phyloP scores from a whole-genome alignment of 1,139 yeast genomes.

The Zygoascus meyerae region DNA sequence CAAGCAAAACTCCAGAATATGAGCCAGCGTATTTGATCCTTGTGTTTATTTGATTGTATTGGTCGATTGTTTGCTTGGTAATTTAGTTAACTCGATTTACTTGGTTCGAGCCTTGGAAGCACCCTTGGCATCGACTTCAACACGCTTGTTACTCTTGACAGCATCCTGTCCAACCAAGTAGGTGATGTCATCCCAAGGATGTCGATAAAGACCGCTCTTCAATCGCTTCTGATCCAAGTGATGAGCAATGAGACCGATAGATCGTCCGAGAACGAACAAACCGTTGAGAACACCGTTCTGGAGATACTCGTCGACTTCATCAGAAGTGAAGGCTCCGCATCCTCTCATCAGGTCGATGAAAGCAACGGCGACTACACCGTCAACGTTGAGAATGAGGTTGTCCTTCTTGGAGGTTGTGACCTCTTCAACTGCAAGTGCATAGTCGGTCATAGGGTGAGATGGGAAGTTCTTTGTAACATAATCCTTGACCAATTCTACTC shows the following conservation, averaged over 20 bases:
- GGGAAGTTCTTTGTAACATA: slow-evolving; percentile 44
- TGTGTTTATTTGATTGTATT: no score
- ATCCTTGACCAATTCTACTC: slow-evolving; percentile 44
- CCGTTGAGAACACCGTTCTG: slow-evolving; percentile 45
- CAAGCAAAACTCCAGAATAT: no score
- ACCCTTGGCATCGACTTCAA: slow-evolving; percentile 34
- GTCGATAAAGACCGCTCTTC: slow-evolving; percentile 43
- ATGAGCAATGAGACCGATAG: slow-evolving; percentile 44
- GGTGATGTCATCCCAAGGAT: slow-evolving; percentile 46
- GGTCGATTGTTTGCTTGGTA: no score
- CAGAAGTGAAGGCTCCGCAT: slow-evolving; percentile 41
- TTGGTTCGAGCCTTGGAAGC: slow-evolving; percentile 30
- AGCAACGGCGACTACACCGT: slow-evolving; percentile 43
- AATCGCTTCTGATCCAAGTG: slow-evolving; percentile 44
- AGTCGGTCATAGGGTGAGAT: slow-evolving; percentile 38
- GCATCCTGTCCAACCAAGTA: slow-evolving; percentile 38
- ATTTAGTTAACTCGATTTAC: no score
- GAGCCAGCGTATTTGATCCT: no score
- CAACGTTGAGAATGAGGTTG: slow-evolving; percentile 42
- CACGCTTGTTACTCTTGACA: slow-evolving; percentile 30
- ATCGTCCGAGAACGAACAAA: slow-evolving; percentile 42
- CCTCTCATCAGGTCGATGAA: slow-evolving; percentile 42
- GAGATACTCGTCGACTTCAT: slow-evolving; percentile 42
- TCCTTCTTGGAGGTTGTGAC: slow-evolving; percentile 46
- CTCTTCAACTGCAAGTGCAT: slow-evolving; percentile 45